phyloP scores from a whole-genome alignment of 805 yeast species.

The Saccharomycopsis microspora region DNA sequence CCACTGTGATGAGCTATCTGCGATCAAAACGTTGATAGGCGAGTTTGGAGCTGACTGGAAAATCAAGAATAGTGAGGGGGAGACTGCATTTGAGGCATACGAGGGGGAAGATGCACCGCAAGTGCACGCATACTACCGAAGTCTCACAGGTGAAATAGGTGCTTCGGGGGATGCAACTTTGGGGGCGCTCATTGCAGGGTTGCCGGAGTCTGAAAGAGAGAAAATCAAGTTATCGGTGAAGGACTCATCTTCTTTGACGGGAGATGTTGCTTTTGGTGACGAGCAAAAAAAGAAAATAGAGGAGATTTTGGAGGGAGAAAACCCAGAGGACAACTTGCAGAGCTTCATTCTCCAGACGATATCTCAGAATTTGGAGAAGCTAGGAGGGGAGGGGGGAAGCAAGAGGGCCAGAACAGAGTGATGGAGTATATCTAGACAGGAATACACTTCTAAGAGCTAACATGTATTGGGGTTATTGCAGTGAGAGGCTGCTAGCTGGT shows the following conservation, averaged over 20 bases:
- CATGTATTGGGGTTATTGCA: too few species aligned
- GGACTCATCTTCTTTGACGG: conserved; percentile 26
- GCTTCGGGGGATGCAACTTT: neutral
- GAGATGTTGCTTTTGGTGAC: neutral
- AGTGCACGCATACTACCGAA: neutral
- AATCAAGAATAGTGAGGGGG: conserved; percentile 58
- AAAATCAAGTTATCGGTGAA: conserved; percentile 49
- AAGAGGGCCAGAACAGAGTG: neutral
- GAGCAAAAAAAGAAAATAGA: neutral
- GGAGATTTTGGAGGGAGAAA: neutral
- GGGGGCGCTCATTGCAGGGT: neutral
- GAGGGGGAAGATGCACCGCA: conserved; percentile 57
- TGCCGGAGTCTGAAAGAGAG: conserved; percentile 21
- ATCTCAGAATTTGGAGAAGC: conserved; percentile 5
- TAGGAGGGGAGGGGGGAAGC: neutral
- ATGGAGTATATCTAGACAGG: conserved; percentile 18
- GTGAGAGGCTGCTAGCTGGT: too few species aligned
- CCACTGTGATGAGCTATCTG: conserved; percentile 62
- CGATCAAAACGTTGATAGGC: conserved; percentile 59
- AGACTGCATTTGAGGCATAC: conserved; percentile 53
- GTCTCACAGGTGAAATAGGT: neutral
- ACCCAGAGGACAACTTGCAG: neutral
- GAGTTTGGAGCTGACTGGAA: conserved; percentile 56
- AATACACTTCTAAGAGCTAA: too few species aligned
- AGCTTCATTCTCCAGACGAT: neutral